These are phyloP conservation scores for Exophiala sp. DNA, from an alignment of 2,329 filamentous ascomycete genomes.

Conservation along the genomic window DNA sequence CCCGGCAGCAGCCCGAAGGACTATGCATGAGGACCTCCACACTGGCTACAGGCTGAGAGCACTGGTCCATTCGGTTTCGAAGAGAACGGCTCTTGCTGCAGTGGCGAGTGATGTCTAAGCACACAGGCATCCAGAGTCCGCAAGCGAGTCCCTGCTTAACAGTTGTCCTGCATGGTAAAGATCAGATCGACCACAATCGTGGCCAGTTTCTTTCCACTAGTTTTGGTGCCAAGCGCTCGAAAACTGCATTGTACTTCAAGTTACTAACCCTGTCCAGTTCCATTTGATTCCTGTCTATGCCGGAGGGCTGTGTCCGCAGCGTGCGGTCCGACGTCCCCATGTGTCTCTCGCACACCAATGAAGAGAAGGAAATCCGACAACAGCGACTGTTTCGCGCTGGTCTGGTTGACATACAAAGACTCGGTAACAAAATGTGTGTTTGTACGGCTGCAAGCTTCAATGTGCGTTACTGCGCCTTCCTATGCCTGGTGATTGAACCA, in stretches of 20 bases:
- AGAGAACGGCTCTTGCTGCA: slow-evolving; percentile 13
- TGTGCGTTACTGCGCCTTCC: no score
- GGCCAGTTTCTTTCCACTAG: not conserved
- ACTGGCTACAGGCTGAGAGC: not conserved
- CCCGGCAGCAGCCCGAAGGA: slow-evolving; percentile 14
- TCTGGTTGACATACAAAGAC: no score
- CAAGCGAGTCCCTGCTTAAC: no score
- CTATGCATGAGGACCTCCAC: slow-evolving; percentile 14
- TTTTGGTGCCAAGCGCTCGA: not conserved
- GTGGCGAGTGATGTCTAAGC: not conserved
- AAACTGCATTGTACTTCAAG: not conserved
- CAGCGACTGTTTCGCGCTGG: no score
- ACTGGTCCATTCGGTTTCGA: not conserved
- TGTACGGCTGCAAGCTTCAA: no score
- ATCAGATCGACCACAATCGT: not conserved
- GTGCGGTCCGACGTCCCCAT: not conserved
- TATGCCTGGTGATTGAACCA: no score
- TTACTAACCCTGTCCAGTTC: no score
- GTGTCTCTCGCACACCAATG: no score
- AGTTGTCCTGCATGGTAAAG: not conserved
- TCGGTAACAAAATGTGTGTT: no score
- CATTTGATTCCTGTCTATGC: no score
- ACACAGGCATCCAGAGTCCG: not conserved
- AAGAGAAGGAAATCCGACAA: no score
- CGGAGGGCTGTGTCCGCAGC: not conserved